A percentile compares a stretch with the other conserved stretches of the same genome.
Conservation (phyloP, 2,329 filamentous ascomycete species). For the Fusarium nisikadoi region DNA sequence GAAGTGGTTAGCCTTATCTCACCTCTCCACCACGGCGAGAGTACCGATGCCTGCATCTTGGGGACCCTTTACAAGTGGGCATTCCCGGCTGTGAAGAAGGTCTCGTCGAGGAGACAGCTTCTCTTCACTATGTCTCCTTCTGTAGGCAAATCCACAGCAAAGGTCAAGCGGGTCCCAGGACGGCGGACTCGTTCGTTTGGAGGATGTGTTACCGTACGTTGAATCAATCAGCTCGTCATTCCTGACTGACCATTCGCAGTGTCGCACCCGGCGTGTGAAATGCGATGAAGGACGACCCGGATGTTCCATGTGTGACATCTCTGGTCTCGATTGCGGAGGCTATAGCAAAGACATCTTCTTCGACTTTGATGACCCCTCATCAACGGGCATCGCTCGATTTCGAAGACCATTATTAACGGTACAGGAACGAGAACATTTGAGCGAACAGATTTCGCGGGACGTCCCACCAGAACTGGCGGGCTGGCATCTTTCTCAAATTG, state of each 20-base stretch:
- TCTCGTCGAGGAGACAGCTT: background rate
- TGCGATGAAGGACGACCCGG: conserved; percentile 26
- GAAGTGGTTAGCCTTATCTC: conserved; percentile 6
- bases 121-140: background rate
- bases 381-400: conserved; percentile 1
- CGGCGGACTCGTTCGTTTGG: conserved; percentile 27
- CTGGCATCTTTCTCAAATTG: conserved; percentile 27
- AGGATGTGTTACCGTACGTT: conserved; percentile 24
- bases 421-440: conserved; percentile 19
- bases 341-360: conserved; percentile 35
- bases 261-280: conserved; percentile 31
- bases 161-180: background rate
- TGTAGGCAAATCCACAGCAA: background rate
- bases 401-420: conserved; percentile 24
- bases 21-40: background rate
- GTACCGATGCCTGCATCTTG: background rate
- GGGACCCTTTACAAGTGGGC: background rate
- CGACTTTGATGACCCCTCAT: conserved; percentile 11
- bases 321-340: conserved; percentile 20
- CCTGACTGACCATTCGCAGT: conserved; percentile 8
- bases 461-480: background rate
- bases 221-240: fast-evolving
- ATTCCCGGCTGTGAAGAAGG: background rate
- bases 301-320: conserved; percentile 24
- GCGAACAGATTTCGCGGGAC: conserved; percentile 5